Evolutionary conservation across 2,329 filamentous ascomycete species (phyloP), one percentile per base, ranked within the genome.

Genomic region (Cordyceps javanica): DNA sequence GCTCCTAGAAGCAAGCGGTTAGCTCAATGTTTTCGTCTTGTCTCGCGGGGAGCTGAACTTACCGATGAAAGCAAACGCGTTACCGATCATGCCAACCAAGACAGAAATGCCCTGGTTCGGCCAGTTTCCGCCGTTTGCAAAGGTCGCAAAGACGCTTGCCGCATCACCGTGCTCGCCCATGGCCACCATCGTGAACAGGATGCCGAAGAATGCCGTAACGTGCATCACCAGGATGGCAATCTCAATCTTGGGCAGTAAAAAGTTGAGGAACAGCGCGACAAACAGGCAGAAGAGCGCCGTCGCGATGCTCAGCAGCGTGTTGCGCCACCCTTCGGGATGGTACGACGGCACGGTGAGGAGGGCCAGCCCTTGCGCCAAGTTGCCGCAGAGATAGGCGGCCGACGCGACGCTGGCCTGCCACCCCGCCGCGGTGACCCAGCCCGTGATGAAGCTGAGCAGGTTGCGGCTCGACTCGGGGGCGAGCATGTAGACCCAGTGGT

Each of bases 401-500:
- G 66, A 65, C 2, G 66, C 65, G 16, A 65, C 61, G 0, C 62
- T 63, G 7, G 62, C 66, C 25, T 67, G 65, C 66, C 66, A 67
- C 0, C 66, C 66, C n/a, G 63, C 64, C 19, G 67, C 28, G 16
- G 63, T 63, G 57, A 67, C 53, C 66, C 66, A 67, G 0, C 65
- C 65, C 0, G 65, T 66, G n/a, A 67, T 59, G 5, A 66, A 67
- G 14, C 66, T 68, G 7, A 67, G 60, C 39, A 64, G 82, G 62
- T 75, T 77, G 61, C 81, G 76, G 34, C 71, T 70, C 41, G 66
- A 65, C 8, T 64, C 64, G 0, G 78, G 74, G 3, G 58, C 75
- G 46, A 81, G 75, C 55, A 78, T 74, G 1, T 74, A 78, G 0
- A 82, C 77, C 78, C 79, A 82, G 64, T 82, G 78, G 62, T 82